Conservation (phyloP, 129 eudicot genomes). For the Escallonia herrerae region DNA sequence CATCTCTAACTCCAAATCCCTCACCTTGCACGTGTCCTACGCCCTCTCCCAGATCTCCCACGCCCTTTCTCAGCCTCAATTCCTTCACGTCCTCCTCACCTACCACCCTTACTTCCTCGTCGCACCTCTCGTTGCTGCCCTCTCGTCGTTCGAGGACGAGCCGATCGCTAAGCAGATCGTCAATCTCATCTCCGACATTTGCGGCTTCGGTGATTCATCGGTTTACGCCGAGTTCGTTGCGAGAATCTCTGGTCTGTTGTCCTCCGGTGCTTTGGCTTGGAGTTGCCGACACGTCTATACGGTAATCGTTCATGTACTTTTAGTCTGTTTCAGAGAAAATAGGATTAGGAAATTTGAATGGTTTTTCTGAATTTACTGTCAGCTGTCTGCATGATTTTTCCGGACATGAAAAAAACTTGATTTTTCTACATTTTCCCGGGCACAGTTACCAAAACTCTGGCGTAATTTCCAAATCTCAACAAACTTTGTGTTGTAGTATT, state of each 20-base stretch:
- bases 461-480: too few species aligned
- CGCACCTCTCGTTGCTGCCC: slow-evolving; percentile 56
- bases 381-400: too few species aligned
- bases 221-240: slow-evolving; percentile 57
- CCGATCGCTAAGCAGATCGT: slow-evolving; percentile 56
- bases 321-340: too few species aligned
- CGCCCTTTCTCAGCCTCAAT: slow-evolving; percentile 57
- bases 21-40: slow-evolving; percentile 77
- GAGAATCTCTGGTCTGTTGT: slow-evolving; percentile 47
- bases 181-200: slow-evolving; percentile 38
- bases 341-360: too few species aligned
- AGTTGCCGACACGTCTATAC: slow-evolving; percentile 65
- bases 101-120: slow-evolving; percentile 68
- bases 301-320: slow-evolving; percentile 23
- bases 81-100: slow-evolving; percentile 42
- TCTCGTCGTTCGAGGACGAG: slow-evolving; percentile 55
- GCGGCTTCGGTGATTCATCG: slow-evolving; percentile 26
- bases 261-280: slow-evolving; percentile 56
- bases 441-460: too few species aligned
- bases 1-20: slow-evolving; percentile 60
- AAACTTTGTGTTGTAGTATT: too few species aligned
- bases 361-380: too few species aligned
- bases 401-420: too few species aligned
- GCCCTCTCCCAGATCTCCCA: slow-evolving; percentile 86
- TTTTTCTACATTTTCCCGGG: too few species aligned